Conservation (phyloP, 441 rosid species). For the Aquilaria agallochum region DNA sequence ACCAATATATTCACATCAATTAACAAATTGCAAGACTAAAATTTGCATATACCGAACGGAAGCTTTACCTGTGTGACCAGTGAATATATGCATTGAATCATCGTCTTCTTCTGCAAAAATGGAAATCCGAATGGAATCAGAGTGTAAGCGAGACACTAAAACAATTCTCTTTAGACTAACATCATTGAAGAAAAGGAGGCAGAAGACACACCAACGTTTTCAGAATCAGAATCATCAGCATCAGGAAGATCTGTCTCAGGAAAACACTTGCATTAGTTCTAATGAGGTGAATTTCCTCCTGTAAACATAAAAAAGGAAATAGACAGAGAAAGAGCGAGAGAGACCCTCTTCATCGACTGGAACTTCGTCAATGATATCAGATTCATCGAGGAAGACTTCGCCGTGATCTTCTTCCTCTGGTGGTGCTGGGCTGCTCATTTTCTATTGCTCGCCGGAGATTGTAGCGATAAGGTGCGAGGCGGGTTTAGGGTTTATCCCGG, state of each 20-base stretch:
- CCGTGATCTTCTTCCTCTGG: conserved; percentile 56
- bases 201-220: conserved; percentile 23
- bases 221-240: conserved; percentile 47
- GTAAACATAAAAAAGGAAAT: background rate
- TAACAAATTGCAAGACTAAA: too few relatives aligned
- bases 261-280: background rate
- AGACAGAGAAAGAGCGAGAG: background rate
- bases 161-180: background rate
- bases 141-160: background rate
- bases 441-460: background rate
- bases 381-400: conserved; percentile 71
- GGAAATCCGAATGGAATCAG: background rate
- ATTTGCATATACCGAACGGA: too few relatives aligned
- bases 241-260: conserved; percentile 65
- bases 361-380: conserved; percentile 64
- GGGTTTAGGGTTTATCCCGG: background rate
- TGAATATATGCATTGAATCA: conserved; percentile 82
- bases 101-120: conserved; percentile 41
- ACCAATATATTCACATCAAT: too few relatives aligned
- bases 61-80: conserved; percentile 70
- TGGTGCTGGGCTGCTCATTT: conserved; percentile 27
- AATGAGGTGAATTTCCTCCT: background rate
- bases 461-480: conserved; percentile 3
- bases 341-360: conserved; percentile 75
- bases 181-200: background rate